A percentile compares a stretch with the other conserved stretches of the same genome.
Evolutionary conservation across 106 monocot species (phyloP).

Genomic region (Dioscorea zingiberensis): DNA sequence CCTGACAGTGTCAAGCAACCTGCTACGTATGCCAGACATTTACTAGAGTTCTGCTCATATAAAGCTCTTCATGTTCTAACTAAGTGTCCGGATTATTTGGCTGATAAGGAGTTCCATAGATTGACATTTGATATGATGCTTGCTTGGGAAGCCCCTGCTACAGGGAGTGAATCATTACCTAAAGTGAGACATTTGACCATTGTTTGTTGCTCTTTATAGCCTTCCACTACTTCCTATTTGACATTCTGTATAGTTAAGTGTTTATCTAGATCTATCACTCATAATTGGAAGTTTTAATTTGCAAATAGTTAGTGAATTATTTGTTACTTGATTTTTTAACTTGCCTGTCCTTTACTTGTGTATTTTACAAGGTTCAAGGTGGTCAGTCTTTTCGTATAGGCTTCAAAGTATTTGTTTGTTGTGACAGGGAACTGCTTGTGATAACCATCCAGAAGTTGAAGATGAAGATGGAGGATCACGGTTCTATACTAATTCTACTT

Average conservation of each 20-base stretch:
- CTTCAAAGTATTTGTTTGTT: background rate
- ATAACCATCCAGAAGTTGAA: constrained; percentile 29
- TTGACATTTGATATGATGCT: constrained; percentile 96
- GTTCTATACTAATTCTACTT: constrained; percentile 61
- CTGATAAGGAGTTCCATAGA: constrained; percentile 58
- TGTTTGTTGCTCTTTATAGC: background rate
- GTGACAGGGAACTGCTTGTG: constrained; percentile 37
- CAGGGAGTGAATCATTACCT: constrained; percentile 28
- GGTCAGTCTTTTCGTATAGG: no score
- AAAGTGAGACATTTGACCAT: constrained; percentile 39
- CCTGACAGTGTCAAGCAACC: constrained; percentile 37
- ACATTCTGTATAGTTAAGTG: no score
- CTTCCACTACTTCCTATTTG: no score
- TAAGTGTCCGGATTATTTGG: constrained; percentile 38
- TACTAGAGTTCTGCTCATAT: constrained; percentile 70
- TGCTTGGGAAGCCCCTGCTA: constrained; percentile 80
- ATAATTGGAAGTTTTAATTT: no score
- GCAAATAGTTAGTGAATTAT: no score
- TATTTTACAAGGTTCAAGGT: no score
- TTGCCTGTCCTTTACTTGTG: no score
- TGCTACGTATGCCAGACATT: constrained; percentile 54
- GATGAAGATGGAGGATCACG: constrained; percentile 74
- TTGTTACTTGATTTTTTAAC: no score
- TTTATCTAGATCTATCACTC: no score
- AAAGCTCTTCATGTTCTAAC: constrained; percentile 50